Evolutionary conservation across 768 basidiomycete genomes (phyloP).

Genomic region (Tephrocybe rancida): DNA sequence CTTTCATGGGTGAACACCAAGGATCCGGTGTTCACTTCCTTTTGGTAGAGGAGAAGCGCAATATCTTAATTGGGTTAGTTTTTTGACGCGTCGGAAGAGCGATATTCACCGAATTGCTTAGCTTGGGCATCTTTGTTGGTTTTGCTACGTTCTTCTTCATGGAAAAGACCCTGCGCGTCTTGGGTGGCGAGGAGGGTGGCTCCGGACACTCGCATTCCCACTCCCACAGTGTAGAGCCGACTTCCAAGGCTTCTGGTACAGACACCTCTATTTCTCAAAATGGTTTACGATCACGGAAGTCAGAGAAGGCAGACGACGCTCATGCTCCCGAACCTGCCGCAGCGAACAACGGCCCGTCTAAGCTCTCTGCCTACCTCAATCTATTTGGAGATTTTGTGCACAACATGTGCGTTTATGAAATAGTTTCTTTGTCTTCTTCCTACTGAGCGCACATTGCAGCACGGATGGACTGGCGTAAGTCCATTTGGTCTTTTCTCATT

Average conservation of each 20-base stretch:
- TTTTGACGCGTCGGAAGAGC: background rate
- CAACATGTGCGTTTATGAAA: conserved; percentile 73
- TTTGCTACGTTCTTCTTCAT: conserved; percentile 92
- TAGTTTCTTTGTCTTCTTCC: conserved; percentile 11
- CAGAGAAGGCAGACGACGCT: conserved; percentile 28
- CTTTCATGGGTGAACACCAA: conserved; percentile 88
- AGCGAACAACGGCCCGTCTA: conserved; percentile 60
- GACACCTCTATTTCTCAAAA: conserved; percentile 40
- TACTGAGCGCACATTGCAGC: conserved; percentile 37
- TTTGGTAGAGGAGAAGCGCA: conserved; percentile 88
- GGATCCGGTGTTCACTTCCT: conserved; percentile 73
- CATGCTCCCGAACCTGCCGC: conserved; percentile 24
- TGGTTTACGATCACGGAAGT: conserved; percentile 53
- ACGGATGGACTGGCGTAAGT: conserved; percentile 89
- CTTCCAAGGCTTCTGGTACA: conserved; percentile 48
- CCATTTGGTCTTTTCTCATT: background rate
- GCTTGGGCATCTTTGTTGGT: conserved; percentile 81
- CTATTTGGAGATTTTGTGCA: conserved; percentile 93
- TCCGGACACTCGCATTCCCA: conserved; percentile 65
- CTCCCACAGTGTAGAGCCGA: conserved; percentile 44
- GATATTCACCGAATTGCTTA: conserved; percentile 25
- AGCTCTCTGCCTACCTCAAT: conserved; percentile 90
- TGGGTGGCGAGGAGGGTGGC: conserved; percentile 62
- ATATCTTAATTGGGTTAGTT: conserved; percentile 84
- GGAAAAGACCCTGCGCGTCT: conserved; percentile 87